Base-by-base conservation (phyloP, 176 grass and related monocot genomes). In the Phoenix dactylifera region DNA sequence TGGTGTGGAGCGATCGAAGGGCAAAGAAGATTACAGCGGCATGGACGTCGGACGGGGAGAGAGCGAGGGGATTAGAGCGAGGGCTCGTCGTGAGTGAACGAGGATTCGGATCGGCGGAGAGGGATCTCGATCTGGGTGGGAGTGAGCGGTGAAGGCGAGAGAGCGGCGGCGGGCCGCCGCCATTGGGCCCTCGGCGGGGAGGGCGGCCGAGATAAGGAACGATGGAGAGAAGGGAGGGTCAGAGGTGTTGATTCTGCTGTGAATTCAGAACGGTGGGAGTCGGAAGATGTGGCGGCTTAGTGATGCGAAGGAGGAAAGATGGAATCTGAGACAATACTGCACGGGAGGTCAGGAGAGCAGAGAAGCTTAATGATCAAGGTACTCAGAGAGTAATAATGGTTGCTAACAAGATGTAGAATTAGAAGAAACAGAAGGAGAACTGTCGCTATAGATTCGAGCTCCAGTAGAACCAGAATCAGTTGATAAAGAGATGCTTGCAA, bases 21-120 rank as follows among this genome's bases (percentile, higher is more conserved):
- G 16, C 9, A 9, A 24, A 15, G 44, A 58, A 56, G 55, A 71
- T n/a, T 19, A n/a, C 1, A 29, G 52, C 50, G 32, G 22, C 25
- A 64, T 51, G 15, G 73, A 2, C 52, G 20, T 16, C 59, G 54
- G 79, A 66, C 15, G 51, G 22, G 44, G 74, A 59, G 79, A 87
- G 54, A 60, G 48, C 24, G 79, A n/a, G 73, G 56, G 17, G 80
- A 62, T 59, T 68, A 62, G 16, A 50, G 75, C 52, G 85, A 76
- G 55, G 69, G 68, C 1, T 54, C 76, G 20, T 77, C 55, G 72
- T 82, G 17, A 67, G 75, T 76, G 24, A 83, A 83, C 65, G 67
- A 72, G 24, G 76, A 77, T 62, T 88, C 80, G 7, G 76, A 82
- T 57, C 72, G 26, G 65, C 59, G 4, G 72, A 73, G 56, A 65